A percentile compares a stretch with the other conserved stretches of the same genome.
Evolutionary conservation across 345 rosid genomes (phyloP).

Genomic region (Cardiospermum halicacabum): DNA sequence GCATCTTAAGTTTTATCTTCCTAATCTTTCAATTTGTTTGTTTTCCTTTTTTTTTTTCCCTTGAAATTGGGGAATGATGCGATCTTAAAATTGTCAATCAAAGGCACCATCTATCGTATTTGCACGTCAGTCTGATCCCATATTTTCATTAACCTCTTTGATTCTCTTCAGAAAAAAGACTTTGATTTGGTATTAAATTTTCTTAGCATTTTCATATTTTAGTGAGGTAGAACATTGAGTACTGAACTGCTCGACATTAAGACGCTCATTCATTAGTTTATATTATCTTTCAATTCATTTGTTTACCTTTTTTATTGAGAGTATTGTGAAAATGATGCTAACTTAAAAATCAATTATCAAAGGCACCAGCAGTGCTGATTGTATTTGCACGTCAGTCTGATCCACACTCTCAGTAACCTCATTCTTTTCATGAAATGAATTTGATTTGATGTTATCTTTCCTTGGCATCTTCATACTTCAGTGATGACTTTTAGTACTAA

Average conservation of each 20-base stretch:
- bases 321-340: slow-evolving; percentile 46
- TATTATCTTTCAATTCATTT: not conserved
- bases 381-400: slow-evolving; percentile 69
- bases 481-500: too few relatives aligned
- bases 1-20: too few relatives aligned
- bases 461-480: too few relatives aligned
- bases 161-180: not conserved
- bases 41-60: not conserved
- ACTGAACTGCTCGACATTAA: not conserved
- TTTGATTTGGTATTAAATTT: not conserved
- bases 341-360: slow-evolving; percentile 22
- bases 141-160: not conserved
- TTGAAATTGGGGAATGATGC: slow-evolving; percentile 44
- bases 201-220: too few relatives aligned
- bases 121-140: slow-evolving; percentile 74
- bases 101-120: slow-evolving; percentile 35
- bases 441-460: not conserved
- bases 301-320: not conserved
- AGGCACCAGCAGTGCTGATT: slow-evolving; percentile 46
- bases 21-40: not conserved
- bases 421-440: not conserved
- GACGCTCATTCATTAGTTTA: not conserved
- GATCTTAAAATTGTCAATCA: slow-evolving; percentile 23
- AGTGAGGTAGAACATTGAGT: too few relatives aligned
- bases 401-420: slow-evolving; percentile 17